Percentiles rank a stretch among this genome's conserved stretches.
phyloP scores from a whole-genome alignment of 768 basidiomycete genomes.

The Pleurotus ostreatus region DNA sequence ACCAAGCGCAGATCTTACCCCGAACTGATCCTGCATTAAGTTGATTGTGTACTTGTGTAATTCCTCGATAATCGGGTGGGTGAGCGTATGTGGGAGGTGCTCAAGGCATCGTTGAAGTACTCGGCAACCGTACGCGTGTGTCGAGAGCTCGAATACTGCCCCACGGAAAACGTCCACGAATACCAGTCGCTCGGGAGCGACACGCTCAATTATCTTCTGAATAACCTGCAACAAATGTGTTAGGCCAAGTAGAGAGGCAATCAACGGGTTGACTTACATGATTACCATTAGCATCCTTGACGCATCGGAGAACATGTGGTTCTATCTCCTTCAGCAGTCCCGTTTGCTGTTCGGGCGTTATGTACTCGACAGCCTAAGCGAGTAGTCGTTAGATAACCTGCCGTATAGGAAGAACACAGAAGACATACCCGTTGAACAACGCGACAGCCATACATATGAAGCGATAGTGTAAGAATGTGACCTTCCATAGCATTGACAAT shows the following conservation, averaged over 20 bases:
- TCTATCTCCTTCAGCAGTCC: constrained; percentile 76
- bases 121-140: constrained; percentile 91
- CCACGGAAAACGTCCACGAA: constrained; percentile 77
- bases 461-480: constrained; percentile 68
- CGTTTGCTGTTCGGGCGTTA: constrained; percentile 75
- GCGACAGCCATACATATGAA: constrained; percentile 95
- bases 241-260: constrained; percentile 1
- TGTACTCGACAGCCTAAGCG: constrained; percentile 74
- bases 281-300: constrained; percentile 90
- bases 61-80: constrained; percentile 75
- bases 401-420: background rate
- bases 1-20: constrained; percentile 45
- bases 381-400: constrained; percentile 3
- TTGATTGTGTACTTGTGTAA: constrained; percentile 65
- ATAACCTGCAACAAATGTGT: constrained; percentile 50
- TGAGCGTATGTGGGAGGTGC: constrained; percentile 66
- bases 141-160: constrained; percentile 75
- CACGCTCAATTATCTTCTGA: constrained; percentile 83
- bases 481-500: constrained; percentile 75
- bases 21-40: constrained; percentile 90
- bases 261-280: constrained; percentile 58
- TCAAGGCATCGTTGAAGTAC: constrained; percentile 93
- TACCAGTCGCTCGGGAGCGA: constrained; percentile 68
- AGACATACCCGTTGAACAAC: constrained; percentile 82
- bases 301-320: constrained; percentile 75